Evolutionary conservation across 208 protist genomes (phyloP).

Genomic region (Wallacemonas sp.): DNA sequence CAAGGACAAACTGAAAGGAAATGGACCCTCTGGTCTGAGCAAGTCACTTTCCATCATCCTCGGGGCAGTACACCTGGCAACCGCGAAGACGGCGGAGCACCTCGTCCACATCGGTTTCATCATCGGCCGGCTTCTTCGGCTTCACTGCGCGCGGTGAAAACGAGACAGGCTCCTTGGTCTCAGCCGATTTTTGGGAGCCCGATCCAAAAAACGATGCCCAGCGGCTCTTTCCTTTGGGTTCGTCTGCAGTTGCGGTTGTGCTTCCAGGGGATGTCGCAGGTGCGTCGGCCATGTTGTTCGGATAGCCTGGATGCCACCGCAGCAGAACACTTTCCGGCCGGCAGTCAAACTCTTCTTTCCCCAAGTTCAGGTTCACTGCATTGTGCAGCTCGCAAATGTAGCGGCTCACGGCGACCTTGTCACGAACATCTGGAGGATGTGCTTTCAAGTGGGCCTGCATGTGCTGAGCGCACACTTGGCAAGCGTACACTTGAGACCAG

Average conservation of each 20-base stretch:
- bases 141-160: not conserved
- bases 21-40: not conserved
- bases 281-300: conserved; percentile 77
- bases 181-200: not conserved
- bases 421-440: conserved; percentile 66
- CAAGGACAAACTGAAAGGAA: too few species aligned
- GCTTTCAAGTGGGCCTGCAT: conserved; percentile 76
- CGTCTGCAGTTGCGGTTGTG: not conserved
- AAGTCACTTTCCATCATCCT: conserved; percentile 43
- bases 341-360: conserved; percentile 79
- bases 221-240: conserved; percentile 7
- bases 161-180: not conserved
- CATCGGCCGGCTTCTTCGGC: conserved; percentile 31
- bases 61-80: conserved; percentile 86
- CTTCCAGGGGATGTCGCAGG: conserved; percentile 20
- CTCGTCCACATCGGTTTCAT: conserved; percentile 57
- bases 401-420: conserved; percentile 66
- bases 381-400: conserved; percentile 92
- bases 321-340: conserved; percentile 66
- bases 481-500: conserved; percentile 86
- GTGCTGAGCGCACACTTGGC: conserved; percentile 86
- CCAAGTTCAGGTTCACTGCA: conserved; percentile 76
- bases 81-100: conserved; percentile 62
- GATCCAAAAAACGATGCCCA: conserved; percentile 12
- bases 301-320: conserved; percentile 89